These are phyloP conservation scores for Pholiota adiposa DNA, from an alignment of 1,284 basidiomycete species.

Conservation along the genomic window DNA sequence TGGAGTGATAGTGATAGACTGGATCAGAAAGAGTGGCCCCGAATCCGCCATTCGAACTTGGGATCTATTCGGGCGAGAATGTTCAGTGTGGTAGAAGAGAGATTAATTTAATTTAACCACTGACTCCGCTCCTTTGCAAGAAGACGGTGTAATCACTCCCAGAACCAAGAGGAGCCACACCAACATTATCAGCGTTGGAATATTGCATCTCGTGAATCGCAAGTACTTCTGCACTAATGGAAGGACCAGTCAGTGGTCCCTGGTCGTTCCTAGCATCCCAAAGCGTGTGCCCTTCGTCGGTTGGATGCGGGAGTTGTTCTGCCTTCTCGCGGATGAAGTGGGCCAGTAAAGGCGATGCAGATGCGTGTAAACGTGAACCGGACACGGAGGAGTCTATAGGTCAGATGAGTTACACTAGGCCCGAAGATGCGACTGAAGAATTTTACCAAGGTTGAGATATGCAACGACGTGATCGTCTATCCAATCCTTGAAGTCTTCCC, in stretches of 20 bases:
- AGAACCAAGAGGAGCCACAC: slow-evolving; percentile 44
- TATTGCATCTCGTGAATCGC: slow-evolving; percentile 27
- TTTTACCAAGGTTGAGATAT: slow-evolving; percentile 82
- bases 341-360: slow-evolving; percentile 76
- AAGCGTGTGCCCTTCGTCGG: slow-evolving; percentile 49
- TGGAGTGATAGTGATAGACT: slow-evolving; percentile 78
- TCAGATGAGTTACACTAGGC: background rate
- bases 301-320: slow-evolving; percentile 69
- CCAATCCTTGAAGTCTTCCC: slow-evolving; percentile 87
- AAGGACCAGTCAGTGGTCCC: slow-evolving; percentile 46
- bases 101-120: slow-evolving; percentile 21
- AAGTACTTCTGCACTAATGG: slow-evolving; percentile 27
- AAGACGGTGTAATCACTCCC: slow-evolving; percentile 80
- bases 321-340: slow-evolving; percentile 73
- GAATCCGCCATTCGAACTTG: slow-evolving; percentile 46
- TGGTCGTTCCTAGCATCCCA: slow-evolving; percentile 67
- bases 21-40: slow-evolving; percentile 55
- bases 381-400: slow-evolving; percentile 23
- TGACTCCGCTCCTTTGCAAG: slow-evolving; percentile 56
- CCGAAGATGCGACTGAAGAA: background rate
- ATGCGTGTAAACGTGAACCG: slow-evolving; percentile 46
- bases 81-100: background rate
- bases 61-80: slow-evolving; percentile 41
- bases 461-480: slow-evolving; percentile 77
- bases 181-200: slow-evolving; percentile 28